phyloP scores from a whole-genome alignment of 2,329 filamentous ascomycete genomes.

The Monosporascus sp. region DNA sequence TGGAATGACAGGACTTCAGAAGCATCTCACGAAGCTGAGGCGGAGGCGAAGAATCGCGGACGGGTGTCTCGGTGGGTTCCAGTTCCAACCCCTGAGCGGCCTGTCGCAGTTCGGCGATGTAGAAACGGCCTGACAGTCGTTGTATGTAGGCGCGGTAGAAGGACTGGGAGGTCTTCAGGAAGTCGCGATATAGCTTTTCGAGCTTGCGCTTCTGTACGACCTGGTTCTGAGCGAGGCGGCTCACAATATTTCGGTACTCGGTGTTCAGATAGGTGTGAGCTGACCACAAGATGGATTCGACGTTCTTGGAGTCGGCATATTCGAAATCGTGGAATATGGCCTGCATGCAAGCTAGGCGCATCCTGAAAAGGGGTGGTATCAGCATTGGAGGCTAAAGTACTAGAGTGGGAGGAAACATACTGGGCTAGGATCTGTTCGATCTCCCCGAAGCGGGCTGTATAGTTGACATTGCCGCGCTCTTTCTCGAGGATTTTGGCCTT shows the following conservation, averaged over 20 bases:
- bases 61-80: conserved; percentile 37
- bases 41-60: conserved; percentile 36
- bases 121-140: conserved; percentile 60
- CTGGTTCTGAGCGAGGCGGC: conserved; percentile 46
- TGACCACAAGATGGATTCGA: conserved; percentile 72
- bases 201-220: conserved; percentile 67
- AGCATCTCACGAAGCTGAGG: conserved; percentile 51
- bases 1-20: conserved; percentile 71
- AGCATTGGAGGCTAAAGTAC: background rate
- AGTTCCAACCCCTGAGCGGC: conserved; percentile 38
- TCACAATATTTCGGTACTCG: conserved; percentile 68
- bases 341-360: conserved; percentile 66
- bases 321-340: conserved; percentile 69
- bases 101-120: conserved; percentile 44
- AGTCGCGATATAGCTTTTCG: conserved; percentile 74
- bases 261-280: conserved; percentile 72
- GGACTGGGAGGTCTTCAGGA: conserved; percentile 79
- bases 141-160: conserved; percentile 88
- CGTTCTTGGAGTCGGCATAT: conserved; percentile 55
- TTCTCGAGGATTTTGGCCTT: conserved; percentile 20
- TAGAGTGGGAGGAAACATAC: conserved; percentile 16
- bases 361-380: conserved; percentile 37
- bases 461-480: conserved; percentile 21
- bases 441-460: conserved; percentile 25
- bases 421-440: conserved; percentile 26